Evolutionary conservation across 202 grass and related monocot genomes (phyloP).

Genomic region (Panicum virgatum): DNA sequence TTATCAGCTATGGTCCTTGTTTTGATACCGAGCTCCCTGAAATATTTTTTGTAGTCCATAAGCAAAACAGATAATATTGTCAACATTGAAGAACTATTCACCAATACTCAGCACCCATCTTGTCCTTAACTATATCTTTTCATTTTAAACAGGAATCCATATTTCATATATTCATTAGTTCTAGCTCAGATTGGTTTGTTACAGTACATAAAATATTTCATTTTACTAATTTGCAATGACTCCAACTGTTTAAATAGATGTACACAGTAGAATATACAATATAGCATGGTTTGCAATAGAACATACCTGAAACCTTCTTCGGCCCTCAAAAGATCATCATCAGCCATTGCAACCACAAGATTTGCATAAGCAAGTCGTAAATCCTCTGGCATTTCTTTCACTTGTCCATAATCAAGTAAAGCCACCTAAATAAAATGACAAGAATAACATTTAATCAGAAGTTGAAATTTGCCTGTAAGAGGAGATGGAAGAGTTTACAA

Average conservation of each 20-base stretch:
- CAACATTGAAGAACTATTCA: not conserved
- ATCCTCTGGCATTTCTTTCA: conserved; percentile 88
- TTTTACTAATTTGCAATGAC: conserved; percentile 15
- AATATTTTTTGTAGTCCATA: conserved; percentile 41
- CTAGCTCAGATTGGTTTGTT: conserved; percentile 3
- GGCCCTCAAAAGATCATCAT: conserved; percentile 62
- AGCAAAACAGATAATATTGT: conserved; percentile 23
- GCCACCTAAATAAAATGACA: conserved; percentile 64
- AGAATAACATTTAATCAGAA: conserved; percentile 29
- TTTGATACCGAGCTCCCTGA: conserved; percentile 85
- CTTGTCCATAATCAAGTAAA: conserved; percentile 99
- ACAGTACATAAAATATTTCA: not conserved
- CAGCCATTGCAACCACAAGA: conserved; percentile 89
- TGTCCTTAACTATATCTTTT: not conserved
- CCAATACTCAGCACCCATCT: not conserved
- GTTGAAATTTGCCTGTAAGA: conserved; percentile 25
- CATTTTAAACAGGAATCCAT: not conserved
- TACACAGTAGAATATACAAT: conserved; percentile 4
- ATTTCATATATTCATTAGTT: conserved; percentile 12
- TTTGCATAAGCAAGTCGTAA: conserved; percentile 96
- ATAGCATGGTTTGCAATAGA: conserved; percentile 14
- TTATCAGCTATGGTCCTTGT: conserved; percentile 64
- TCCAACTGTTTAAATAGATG: not conserved
- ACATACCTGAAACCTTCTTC: conserved; percentile 74
- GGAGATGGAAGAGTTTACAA: not conserved